phyloP scores from a whole-genome alignment of 768 basidiomycete genomes.

The Leccinum imitatum region DNA sequence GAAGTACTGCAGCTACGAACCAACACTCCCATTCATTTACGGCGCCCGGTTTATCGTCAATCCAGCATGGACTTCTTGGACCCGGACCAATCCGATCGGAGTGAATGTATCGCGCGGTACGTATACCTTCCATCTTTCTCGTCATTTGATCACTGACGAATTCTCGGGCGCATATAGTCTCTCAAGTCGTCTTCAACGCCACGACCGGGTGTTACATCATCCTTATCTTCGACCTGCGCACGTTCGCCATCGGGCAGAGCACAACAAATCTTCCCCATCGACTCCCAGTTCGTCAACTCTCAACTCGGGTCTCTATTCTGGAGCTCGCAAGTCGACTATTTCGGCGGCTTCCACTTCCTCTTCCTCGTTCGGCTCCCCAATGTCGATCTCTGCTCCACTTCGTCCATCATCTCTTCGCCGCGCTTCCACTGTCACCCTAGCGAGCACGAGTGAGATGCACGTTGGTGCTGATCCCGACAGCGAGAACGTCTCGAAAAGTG shows the following conservation, averaged over 20 bases:
- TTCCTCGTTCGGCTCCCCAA: conserved; percentile 38
- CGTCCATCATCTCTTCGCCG: conserved; percentile 45
- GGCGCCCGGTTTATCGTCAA: conserved; percentile 68
- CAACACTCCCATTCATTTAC: conserved; percentile 46
- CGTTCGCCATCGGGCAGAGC: conserved; percentile 21
- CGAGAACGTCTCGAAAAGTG: conserved; percentile 12
- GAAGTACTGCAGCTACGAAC: conserved; percentile 49
- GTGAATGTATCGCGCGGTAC: conserved; percentile 61
- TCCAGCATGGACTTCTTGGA: conserved; percentile 88
- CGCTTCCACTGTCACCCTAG: conserved; percentile 33
- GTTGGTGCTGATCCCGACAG: conserved; percentile 7
- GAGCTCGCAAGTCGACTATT: conserved; percentile 31
- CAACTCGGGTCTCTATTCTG: conserved; percentile 40
- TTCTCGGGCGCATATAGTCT: conserved; percentile 42
- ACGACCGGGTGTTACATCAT: conserved; percentile 61
- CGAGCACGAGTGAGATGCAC: conserved; percentile 20
- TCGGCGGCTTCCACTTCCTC: conserved; percentile 29
- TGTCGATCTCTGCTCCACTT: conserved; percentile 37
- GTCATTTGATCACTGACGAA: conserved; percentile 10
- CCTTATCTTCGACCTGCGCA: conserved; percentile 50
- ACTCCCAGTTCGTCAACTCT: conserved; percentile 67
- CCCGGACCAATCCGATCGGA: conserved; percentile 40
- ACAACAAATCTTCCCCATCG: conserved; percentile 39
- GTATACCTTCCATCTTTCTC: conserved; percentile 26
- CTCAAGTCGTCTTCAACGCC: conserved; percentile 64